A percentile compares a stretch with the other conserved stretches of the same genome.
Evolutionary conservation across 495 filamentous ascomycete species (phyloP).

Genomic region (Copromyces sp.): DNA sequence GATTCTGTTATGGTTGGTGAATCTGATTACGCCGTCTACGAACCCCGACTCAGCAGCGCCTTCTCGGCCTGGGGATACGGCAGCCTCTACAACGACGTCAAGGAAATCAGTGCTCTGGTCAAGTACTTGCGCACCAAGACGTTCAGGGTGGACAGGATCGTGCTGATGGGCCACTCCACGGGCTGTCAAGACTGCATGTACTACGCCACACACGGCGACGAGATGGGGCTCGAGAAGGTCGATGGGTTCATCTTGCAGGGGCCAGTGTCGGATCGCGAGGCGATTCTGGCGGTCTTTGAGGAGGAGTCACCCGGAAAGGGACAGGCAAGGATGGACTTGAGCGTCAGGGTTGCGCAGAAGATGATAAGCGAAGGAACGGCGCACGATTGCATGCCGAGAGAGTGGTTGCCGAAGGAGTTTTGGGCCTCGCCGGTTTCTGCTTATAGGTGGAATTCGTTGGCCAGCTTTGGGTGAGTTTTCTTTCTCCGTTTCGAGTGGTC

Average conservation of each 20-base stretch:
- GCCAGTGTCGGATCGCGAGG: conserved; percentile 69
- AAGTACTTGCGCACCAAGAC: conserved; percentile 45
- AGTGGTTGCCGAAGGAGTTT: conserved; percentile 39
- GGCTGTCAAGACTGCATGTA: conserved; percentile 79
- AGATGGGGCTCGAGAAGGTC: conserved; percentile 33
- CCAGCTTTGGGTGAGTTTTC: conserved; percentile 38
- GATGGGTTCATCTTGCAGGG: conserved; percentile 81
- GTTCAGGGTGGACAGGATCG: conserved; percentile 47
- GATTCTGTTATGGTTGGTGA: conserved; percentile 37
- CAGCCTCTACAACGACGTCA: conserved; percentile 57
- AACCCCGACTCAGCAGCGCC: conserved; percentile 36
- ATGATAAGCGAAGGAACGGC: conserved; percentile 42
- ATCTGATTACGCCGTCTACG: conserved; percentile 29
- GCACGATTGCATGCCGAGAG: conserved; percentile 48
- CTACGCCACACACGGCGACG: conserved; percentile 30
- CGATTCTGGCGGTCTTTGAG: conserved; percentile 31
- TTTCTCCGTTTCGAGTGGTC: background rate
- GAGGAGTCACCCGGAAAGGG: conserved; percentile 13
- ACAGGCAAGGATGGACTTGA: conserved; percentile 30
- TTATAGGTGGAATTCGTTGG: conserved; percentile 56
- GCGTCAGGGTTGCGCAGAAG: conserved; percentile 42
- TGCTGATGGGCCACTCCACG: conserved; percentile 76
- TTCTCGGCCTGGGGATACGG: conserved; percentile 66
- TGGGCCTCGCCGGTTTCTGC: conserved; percentile 50
- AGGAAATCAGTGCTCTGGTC: conserved; percentile 64